Percentiles rank a stretch among this genome's conserved stretches.
These are phyloP conservation scores for Diaporthe citriasiana DNA, from an alignment of 2,329 filamentous ascomycete genomes.

Conservation along the genomic window DNA sequence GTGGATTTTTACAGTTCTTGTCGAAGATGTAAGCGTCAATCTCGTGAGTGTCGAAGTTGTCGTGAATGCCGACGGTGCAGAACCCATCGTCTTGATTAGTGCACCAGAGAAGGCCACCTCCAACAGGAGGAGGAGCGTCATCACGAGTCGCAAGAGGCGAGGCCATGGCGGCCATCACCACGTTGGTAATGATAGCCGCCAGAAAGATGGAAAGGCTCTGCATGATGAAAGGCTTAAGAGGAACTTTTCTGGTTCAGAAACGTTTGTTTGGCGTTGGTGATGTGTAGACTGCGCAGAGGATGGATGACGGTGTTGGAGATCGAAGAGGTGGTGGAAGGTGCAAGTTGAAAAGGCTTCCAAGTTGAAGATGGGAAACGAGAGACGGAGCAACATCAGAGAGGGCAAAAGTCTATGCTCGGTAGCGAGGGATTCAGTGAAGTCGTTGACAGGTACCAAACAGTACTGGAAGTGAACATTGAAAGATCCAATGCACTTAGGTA, in stretches of 20 bases:
- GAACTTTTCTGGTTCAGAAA: not conserved
- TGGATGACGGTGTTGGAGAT: not conserved
- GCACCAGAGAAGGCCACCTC: conserved; percentile 26
- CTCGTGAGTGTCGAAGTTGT: conserved; percentile 20
- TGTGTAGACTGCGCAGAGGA: not conserved
- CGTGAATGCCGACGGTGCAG: conserved; percentile 21
- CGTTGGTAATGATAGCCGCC: not conserved
- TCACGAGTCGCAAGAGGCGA: not conserved
- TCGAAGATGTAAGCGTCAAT: conserved; percentile 34
- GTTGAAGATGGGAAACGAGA: not conserved
- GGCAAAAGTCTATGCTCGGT: not conserved
- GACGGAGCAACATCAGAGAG: not conserved
- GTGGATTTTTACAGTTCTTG: conserved; percentile 9
- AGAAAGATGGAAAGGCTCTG: not conserved
- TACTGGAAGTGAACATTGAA: not conserved
- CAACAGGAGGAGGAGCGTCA: conserved; percentile 13
- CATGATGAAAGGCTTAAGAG: not conserved
- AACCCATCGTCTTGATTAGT: not conserved
- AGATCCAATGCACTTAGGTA: not conserved
- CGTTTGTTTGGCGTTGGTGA: not conserved
- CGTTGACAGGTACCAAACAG: not conserved
- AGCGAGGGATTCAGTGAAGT: not conserved
- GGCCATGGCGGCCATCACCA: not conserved
- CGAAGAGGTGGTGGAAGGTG: not conserved
- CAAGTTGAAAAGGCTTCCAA: not conserved